Conservation (phyloP, 805 yeast species). For the Sugiyamaella qingdaonensis region DNA sequence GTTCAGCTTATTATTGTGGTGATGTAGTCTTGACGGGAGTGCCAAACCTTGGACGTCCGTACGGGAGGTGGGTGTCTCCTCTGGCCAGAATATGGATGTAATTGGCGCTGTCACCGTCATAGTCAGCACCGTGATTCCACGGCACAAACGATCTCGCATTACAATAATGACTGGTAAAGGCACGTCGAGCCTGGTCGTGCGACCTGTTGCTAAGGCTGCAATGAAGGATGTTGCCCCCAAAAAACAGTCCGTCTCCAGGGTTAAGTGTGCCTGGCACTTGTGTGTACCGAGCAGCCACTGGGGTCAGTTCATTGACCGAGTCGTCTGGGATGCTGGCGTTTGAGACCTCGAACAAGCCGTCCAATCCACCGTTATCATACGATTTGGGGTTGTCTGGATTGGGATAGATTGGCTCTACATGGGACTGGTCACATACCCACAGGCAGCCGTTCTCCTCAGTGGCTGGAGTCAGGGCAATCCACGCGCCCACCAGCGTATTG, state of each 20-base stretch:
- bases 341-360: not conserved
- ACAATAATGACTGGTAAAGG: not conserved
- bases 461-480: slow-evolving; percentile 1
- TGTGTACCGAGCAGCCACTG: not conserved
- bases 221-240: not conserved
- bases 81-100: not conserved
- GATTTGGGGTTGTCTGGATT: not conserved
- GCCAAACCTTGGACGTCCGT: not conserved
- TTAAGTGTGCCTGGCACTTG: not conserved
- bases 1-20: too few relatives aligned
- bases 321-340: not conserved
- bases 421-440: not conserved
- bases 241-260: not conserved
- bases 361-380: not conserved
- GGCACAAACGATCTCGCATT: slow-evolving; percentile 1
- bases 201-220: not conserved
- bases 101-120: not conserved
- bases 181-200: not conserved
- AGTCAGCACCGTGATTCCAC: not conserved
- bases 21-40: not conserved
- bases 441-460: slow-evolving; percentile 1
- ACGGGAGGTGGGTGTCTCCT: not conserved
- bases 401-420: not conserved
- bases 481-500: not conserved
- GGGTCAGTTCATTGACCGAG: not conserved